Evolutionary conservation across 306 rosid genomes (phyloP).

Genomic region (Trifolium pratense): DNA sequence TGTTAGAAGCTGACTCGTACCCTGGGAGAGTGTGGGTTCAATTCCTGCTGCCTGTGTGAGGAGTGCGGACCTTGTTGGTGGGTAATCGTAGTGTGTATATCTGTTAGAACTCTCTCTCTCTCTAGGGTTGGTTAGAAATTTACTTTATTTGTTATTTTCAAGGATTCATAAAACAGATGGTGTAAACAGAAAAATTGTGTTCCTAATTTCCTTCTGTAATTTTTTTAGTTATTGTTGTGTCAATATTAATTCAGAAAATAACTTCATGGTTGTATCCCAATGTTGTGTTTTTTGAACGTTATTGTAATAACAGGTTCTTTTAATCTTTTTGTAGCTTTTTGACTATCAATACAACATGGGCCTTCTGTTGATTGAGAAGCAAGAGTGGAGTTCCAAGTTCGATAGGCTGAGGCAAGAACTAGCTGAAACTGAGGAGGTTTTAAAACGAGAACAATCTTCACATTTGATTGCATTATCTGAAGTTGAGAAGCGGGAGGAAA

Average conservation of each 20-base stretch:
- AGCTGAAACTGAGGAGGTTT: conserved; percentile 77
- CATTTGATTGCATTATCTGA: conserved; percentile 78
- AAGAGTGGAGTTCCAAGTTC: conserved; percentile 66
- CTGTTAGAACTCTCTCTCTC: too few relatives aligned
- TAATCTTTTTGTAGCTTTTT: conserved; percentile 61
- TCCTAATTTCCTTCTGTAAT: too few relatives aligned
- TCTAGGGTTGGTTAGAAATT: too few relatives aligned
- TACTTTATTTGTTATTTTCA: too few relatives aligned
- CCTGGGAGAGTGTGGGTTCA: too few relatives aligned
- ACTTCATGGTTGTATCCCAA: neutral
- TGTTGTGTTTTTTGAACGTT: conserved; percentile 26
- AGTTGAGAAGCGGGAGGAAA: conserved; percentile 73
- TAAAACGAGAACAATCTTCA: conserved; percentile 78
- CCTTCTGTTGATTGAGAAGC: conserved; percentile 84
- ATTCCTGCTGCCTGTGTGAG: too few relatives aligned
- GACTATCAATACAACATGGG: conserved; percentile 95
- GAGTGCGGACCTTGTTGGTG: too few relatives aligned
- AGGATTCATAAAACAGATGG: too few relatives aligned
- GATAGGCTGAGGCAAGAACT: conserved; percentile 65
- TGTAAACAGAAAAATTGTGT: too few relatives aligned
- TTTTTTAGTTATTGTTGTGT: too few relatives aligned
- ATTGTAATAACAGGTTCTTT: neutral
- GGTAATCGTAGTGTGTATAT: too few relatives aligned
- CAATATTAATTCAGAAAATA: neutral
- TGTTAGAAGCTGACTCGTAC: too few relatives aligned